phyloP scores from a whole-genome alignment of 129 eudicot genomes.

The Daucus carota region DH1_v3.0 NC_030383.2:8877501-8878000 shows the following conservation, averaged over 20 bases:
- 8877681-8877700: slow-evolving; percentile 3
- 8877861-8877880: background rate
- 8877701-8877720: background rate
- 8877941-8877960: no score
- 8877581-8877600: slow-evolving; percentile 60
- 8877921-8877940: background rate
- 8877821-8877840: slow-evolving; percentile 10
- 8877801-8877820: background rate
- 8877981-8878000: no score
- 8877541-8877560: slow-evolving; percentile 66
- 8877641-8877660: background rate
- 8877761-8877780: background rate
- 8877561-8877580: slow-evolving; percentile 74
- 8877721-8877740: background rate
- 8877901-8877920: background rate
- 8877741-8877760: background rate
- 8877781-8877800: background rate
- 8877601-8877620: slow-evolving; percentile 72
- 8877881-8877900: background rate
- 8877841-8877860: background rate
- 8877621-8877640: slow-evolving; percentile 22
- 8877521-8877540: slow-evolving; percentile 57
- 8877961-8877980: no score
- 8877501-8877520: slow-evolving; percentile 60
- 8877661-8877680: background rate